phyloP scores from a whole-genome alignment of 2,329 filamentous ascomycete genomes.

The Chaetomium strumarium region DNA sequence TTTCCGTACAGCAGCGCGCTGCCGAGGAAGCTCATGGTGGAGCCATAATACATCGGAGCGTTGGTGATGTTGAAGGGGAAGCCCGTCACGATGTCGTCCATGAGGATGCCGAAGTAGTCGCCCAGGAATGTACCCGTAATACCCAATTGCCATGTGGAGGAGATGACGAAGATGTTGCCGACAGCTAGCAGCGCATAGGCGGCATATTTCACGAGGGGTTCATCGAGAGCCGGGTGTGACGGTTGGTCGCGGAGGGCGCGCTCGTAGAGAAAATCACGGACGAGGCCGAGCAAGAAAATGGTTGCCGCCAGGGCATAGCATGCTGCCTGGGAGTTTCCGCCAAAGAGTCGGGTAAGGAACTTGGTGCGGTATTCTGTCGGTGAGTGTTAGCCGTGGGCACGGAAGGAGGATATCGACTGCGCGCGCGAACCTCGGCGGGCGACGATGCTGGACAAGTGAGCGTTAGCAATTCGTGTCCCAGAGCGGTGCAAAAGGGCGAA shows the following conservation, averaged over 20 bases:
- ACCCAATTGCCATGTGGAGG: slow-evolving; percentile 85
- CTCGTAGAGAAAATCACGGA: slow-evolving; percentile 86
- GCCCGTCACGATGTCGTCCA: slow-evolving; percentile 88
- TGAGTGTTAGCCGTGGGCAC: slow-evolving; percentile 15
- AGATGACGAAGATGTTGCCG: slow-evolving; percentile 81
- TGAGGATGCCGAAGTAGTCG: slow-evolving; percentile 97
- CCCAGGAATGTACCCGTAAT: slow-evolving; percentile 94
- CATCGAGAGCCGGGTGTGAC: slow-evolving; percentile 64
- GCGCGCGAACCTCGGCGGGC: slow-evolving; percentile 65
- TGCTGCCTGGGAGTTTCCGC: slow-evolving; percentile 67
- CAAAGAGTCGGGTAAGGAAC: slow-evolving; percentile 79
- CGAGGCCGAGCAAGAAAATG: slow-evolving; percentile 87
- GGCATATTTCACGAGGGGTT: slow-evolving; percentile 51
- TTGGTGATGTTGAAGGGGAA: slow-evolving; percentile 93
- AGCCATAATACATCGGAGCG: slow-evolving; percentile 95
- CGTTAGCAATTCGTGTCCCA: slow-evolving; percentile 30
- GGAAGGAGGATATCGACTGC: slow-evolving; percentile 13
- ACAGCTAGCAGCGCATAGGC: slow-evolving; percentile 65
- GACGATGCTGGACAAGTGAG: slow-evolving; percentile 55
- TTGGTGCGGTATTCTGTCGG: slow-evolving; percentile 81
- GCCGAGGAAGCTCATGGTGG: slow-evolving; percentile 85
- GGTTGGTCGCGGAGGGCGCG: slow-evolving; percentile 71
- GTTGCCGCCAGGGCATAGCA: slow-evolving; percentile 85
- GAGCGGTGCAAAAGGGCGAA: neutral
- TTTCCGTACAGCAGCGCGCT: slow-evolving; percentile 79